These are phyloP conservation scores for Polytrichum commune DNA, from an alignment of 225 moss, liverwort and hornwort genomes.

Conservation along the genomic window DNA sequence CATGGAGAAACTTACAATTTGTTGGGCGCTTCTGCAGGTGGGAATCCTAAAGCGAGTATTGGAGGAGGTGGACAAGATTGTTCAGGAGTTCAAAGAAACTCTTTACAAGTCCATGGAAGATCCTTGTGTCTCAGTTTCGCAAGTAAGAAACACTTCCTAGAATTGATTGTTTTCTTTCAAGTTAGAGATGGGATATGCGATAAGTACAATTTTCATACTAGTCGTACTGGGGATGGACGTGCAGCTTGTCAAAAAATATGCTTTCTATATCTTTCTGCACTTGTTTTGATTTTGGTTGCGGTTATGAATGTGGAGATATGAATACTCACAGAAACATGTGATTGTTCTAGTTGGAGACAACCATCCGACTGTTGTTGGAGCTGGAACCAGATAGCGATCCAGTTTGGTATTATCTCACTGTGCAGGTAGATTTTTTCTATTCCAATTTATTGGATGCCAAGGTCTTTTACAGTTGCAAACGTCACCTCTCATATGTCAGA, in stretches of 20 bases:
- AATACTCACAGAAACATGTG: neutral
- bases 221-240: too few relatives aligned
- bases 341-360: constrained; percentile 67
- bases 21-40: constrained; percentile 33
- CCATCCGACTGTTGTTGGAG: constrained; percentile 79
- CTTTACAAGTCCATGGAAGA: constrained; percentile 95
- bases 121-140: constrained; percentile 73
- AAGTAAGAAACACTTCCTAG: constrained; percentile 24
- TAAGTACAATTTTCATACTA: too few relatives aligned
- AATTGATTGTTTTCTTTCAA: neutral
- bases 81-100: constrained; percentile 88
- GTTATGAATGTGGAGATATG: too few relatives aligned
- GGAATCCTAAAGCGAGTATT: constrained; percentile 87
- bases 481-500: too few relatives aligned
- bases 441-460: too few relatives aligned
- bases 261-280: too few relatives aligned
- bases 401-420: constrained; percentile 95
- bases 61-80: constrained; percentile 99
- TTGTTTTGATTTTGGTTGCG: too few relatives aligned
- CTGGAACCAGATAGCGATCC: constrained; percentile 96
- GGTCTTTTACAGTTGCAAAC: too few relatives aligned
- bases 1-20: neutral
- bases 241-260: too few relatives aligned
- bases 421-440: constrained; percentile 42
- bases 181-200: too few relatives aligned